Conservation (phyloP, 2,329 filamentous ascomycete species). For the Fusarium protoensiforme region DNA sequence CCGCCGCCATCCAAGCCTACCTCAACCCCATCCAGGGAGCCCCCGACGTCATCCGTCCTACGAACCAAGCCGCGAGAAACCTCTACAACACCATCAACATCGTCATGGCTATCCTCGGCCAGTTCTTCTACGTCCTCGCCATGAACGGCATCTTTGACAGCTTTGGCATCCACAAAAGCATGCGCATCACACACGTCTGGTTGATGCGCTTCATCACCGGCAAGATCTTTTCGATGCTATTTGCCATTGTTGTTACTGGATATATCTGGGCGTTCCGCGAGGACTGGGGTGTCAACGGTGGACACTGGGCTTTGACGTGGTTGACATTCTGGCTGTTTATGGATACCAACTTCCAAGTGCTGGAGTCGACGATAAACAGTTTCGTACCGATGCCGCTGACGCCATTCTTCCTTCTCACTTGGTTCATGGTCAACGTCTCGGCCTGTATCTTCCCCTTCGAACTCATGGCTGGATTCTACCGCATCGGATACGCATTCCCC, state of each 20-base stretch:
- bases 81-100: slow-evolving; percentile 54
- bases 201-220: slow-evolving; percentile 42
- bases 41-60: slow-evolving; percentile 45
- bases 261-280: slow-evolving; percentile 58
- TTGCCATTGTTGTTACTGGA: slow-evolving; percentile 51
- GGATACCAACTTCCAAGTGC: slow-evolving; percentile 54
- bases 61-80: slow-evolving; percentile 47
- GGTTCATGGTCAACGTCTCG: slow-evolving; percentile 54
- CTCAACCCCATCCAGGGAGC: slow-evolving; percentile 48
- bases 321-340: slow-evolving; percentile 53
- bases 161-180: slow-evolving; percentile 25
- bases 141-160: slow-evolving; percentile 40
- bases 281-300: slow-evolving; percentile 51
- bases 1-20: slow-evolving; percentile 43
- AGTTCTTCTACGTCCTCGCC: slow-evolving; percentile 44
- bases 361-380: slow-evolving; percentile 48
- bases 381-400: slow-evolving; percentile 49
- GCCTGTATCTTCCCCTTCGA: slow-evolving; percentile 52
- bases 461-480: slow-evolving; percentile 53
- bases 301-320: slow-evolving; percentile 42
- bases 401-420: slow-evolving; percentile 56
- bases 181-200: slow-evolving; percentile 41
- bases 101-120: slow-evolving; percentile 48
- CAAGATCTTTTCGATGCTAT: slow-evolving; percentile 48
- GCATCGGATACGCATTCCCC: slow-evolving; percentile 51